Percentiles rank a stretch among this genome's conserved stretches.
Conservation (phyloP, 2,329 filamentous ascomycete genomes). For the Salinomyces thailandicus region DNA sequence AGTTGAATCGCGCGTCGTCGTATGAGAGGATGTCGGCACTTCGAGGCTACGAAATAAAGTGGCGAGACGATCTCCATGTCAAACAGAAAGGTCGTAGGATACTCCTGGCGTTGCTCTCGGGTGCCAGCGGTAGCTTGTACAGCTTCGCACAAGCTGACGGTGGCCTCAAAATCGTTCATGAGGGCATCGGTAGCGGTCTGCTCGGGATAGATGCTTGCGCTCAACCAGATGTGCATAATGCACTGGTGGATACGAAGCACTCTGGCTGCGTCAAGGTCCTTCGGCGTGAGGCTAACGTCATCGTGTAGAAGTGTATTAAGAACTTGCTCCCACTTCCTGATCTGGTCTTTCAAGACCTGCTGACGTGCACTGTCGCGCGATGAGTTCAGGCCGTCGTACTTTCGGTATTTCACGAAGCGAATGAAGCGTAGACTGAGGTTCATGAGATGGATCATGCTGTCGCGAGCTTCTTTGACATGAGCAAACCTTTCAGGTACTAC, state of each 20-base stretch:
- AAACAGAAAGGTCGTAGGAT: constrained; percentile 16
- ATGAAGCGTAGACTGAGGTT: constrained; percentile 12
- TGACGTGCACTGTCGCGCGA: constrained; percentile 6
- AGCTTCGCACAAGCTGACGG: constrained; percentile 10
- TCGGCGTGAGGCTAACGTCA: neutral
- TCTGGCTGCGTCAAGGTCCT: constrained; percentile 9
- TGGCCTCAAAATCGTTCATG: constrained; percentile 9
- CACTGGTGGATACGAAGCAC: constrained; percentile 13
- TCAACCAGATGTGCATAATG: constrained; percentile 12
- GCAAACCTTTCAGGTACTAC: constrained; percentile 6
- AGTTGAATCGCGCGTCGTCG: constrained; percentile 15
- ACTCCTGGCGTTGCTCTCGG: constrained; percentile 1
- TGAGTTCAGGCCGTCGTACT: constrained; percentile 6
- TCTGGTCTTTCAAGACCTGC: constrained; percentile 1
- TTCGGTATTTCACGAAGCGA: constrained; percentile 7
- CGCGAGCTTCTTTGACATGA: constrained; percentile 10
- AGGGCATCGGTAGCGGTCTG: constrained; percentile 12
- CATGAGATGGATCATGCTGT: constrained; percentile 13
- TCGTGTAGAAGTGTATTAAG: constrained; percentile 7
- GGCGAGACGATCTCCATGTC: constrained; percentile 18
- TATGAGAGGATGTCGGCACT: constrained; percentile 16
- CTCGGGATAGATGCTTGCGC: constrained; percentile 6
- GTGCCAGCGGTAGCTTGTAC: constrained; percentile 5
- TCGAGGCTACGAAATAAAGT: constrained; percentile 16
- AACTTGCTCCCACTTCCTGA: constrained; percentile 4